A percentile compares a stretch with the other conserved stretches of the same genome.
Evolutionary conservation across 2,329 filamentous ascomycete species (phyloP).

Genomic region (Leptographium flavum): DNA sequence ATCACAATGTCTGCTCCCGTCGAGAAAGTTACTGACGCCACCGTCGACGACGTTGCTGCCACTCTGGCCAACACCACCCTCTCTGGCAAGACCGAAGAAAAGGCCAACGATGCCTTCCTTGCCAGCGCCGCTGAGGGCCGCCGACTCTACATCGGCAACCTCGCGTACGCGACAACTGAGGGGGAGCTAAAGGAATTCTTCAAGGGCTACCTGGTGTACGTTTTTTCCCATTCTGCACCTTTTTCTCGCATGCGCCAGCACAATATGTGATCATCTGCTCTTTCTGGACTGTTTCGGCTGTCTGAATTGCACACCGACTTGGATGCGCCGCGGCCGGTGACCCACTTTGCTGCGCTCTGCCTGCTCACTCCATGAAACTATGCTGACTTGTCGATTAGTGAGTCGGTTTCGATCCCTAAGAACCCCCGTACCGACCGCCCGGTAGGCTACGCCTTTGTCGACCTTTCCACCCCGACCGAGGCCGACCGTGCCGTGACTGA

Average conservation of each 20-base stretch:
- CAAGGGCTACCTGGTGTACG: slow-evolving; percentile 98
- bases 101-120: slow-evolving; percentile 78
- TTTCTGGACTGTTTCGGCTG: neutral
- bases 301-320: neutral
- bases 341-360: neutral
- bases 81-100: slow-evolving; percentile 39
- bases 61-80: slow-evolving; percentile 61
- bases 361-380: neutral
- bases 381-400: slow-evolving; percentile 42
- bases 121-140: slow-evolving; percentile 97
- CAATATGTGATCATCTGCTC: neutral
- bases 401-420: slow-evolving; percentile 97
- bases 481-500: slow-evolving; percentile 90
- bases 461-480: slow-evolving; percentile 86
- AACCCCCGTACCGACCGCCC: slow-evolving; percentile 98
- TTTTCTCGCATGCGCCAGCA: neutral
- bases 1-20: slow-evolving; percentile 70
- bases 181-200: slow-evolving; percentile 99
- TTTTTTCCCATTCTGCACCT: slow-evolving; percentile 16
- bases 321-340: neutral
- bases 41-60: slow-evolving; percentile 65
- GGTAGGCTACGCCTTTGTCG: slow-evolving; percentile 97
- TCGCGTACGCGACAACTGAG: slow-evolving; percentile 99
- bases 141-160: slow-evolving; percentile 99
- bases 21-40: slow-evolving; percentile 48